phyloP scores from a whole-genome alignment of 164 flowering plant species.

The Vitis rotundifolia region DNA sequence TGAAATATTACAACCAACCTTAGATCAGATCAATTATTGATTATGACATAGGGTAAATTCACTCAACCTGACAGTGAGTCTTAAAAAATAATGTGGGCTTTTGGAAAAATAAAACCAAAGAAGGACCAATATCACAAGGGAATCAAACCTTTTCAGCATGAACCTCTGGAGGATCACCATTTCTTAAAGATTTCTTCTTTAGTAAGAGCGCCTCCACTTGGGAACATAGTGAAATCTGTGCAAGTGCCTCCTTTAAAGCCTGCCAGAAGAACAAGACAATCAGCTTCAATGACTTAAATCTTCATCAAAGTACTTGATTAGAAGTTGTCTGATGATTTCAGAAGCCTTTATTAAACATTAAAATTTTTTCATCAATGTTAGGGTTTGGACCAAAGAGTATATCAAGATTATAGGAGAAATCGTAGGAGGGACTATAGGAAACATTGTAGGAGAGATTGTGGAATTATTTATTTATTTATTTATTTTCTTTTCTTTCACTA shows the following conservation, averaged over 20 bases:
- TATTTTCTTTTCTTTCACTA: too few relatives aligned
- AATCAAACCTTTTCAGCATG: conserved; percentile 50
- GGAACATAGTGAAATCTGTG: conserved; percentile 36
- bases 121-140: background rate
- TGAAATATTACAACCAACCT: background rate
- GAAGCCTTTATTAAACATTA: too few relatives aligned
- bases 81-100: background rate
- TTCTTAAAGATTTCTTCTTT: conserved; percentile 38
- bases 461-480: too few relatives aligned
- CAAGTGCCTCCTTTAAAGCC: conserved; percentile 41
- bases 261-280: conserved; percentile 17
- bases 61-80: background rate
- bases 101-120: background rate
- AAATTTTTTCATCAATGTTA: too few relatives aligned
- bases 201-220: conserved; percentile 43
- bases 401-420: too few relatives aligned
- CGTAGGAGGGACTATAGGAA: too few relatives aligned
- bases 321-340: background rate
- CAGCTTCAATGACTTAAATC: background rate
- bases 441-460: too few relatives aligned
- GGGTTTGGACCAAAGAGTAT: too few relatives aligned
- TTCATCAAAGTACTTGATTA: background rate
- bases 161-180: conserved; percentile 43
- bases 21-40: background rate
- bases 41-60: background rate